Evolutionary conservation across 345 rosid species (phyloP), one percentile per base, ranked within the genome.

Genomic region (Boechera stricta): DNA sequence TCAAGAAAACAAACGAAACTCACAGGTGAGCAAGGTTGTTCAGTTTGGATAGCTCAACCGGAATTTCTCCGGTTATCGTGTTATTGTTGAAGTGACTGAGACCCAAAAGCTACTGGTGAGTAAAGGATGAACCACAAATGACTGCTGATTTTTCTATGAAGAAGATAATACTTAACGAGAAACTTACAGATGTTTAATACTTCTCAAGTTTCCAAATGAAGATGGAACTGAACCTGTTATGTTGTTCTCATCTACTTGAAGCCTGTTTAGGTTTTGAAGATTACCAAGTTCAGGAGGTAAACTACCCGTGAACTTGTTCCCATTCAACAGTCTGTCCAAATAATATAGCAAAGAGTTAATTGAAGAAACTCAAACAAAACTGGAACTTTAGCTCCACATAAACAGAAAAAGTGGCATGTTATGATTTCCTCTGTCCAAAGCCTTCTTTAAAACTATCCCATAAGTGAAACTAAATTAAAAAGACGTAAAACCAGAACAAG

Each of bases 1-100:
- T 26, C 38, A 54, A 41, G 62, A 69, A 72, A 47, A 16, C 26
- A 31, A 26, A 64, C 10, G 36, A 62, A 69, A 74, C 97, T 87
- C 77, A 93, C 98, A 93, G 58, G 87, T 93, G 98, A 80, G 81
- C 36, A 81, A 94, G 91, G 36, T 77, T 63, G 58, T 90, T 42
- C 66, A 84, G 31, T 15, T 83, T 83, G 70, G 90, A 82, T 26
- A 94, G 85, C 84, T 88, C 93, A 10, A 73, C 31, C 0, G 98
- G 98, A 77, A 94, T 86, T 72, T 67, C 86, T 62, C 94, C 94
- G 66, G 73, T 85, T 60, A 91, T 55, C 0, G 97, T 83, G 82
- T 94, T 94, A 79, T 94, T 94, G 81, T 94, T 94, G 60, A 91
- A 72, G 86, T 94, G 98, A 72, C 98, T 94, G 92, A 66, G 41